Conservation (phyloP, 805 yeast species). For the Cyberlindnera lachancei region DNA sequence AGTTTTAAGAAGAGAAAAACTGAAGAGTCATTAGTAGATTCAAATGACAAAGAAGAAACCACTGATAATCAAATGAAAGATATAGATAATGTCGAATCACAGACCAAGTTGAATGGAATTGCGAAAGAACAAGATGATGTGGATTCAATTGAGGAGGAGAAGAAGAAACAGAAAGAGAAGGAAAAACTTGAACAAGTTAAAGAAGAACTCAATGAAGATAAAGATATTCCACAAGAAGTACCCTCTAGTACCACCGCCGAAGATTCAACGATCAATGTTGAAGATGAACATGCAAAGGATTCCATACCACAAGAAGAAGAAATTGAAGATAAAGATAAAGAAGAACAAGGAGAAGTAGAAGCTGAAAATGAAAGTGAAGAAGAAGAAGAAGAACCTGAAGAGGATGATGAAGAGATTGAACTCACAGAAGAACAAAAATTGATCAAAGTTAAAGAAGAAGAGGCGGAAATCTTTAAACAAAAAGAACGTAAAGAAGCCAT, state of each 20-base stretch:
- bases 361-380: slow-evolving; percentile 11
- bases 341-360: slow-evolving; percentile 16
- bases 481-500: slow-evolving; percentile 54
- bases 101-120: slow-evolving; percentile 20
- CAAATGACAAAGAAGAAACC: no score
- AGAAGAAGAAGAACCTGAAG: slow-evolving; percentile 15
- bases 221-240: background rate
- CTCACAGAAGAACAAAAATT: slow-evolving; percentile 18
- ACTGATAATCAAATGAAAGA: no score
- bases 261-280: background rate
- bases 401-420: slow-evolving; percentile 18
- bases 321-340: slow-evolving; percentile 12
- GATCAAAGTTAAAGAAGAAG: slow-evolving; percentile 16
- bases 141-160: no score
- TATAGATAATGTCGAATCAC: slow-evolving; percentile 4
- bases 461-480: slow-evolving; percentile 25
- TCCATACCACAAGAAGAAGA: no score
- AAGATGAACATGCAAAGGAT: no score
- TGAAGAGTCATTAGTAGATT: no score
- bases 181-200: slow-evolving; percentile 10
- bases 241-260: background rate
- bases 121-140: no score
- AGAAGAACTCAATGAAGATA: slow-evolving; percentile 6
- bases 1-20: background rate
- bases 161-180: slow-evolving; percentile 13